A percentile compares a stretch with the other conserved stretches of the same genome.
These are phyloP conservation scores for Cryptosporidium parvum DNA, from an alignment of 169 alveolate species.

Conservation along the genomic window DNA sequence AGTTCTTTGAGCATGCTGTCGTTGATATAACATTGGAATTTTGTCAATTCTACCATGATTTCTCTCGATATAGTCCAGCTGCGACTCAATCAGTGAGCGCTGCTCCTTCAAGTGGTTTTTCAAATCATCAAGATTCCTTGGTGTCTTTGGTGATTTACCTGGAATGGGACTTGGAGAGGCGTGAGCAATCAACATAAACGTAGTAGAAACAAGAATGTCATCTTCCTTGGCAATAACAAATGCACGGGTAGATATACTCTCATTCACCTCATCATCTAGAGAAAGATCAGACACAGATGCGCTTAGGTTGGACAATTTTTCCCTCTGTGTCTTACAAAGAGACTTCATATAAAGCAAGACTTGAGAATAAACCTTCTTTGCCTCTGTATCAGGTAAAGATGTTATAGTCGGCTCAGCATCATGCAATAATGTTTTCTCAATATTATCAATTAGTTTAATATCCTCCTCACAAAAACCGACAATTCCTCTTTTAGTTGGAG, in stretches of 20 bases:
- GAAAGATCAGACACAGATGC: conserved; percentile 11
- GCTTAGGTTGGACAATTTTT: not conserved
- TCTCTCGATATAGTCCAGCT: not conserved
- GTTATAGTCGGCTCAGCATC: conserved; percentile 19
- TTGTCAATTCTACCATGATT: conserved; percentile 30
- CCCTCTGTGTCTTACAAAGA: conserved; percentile 31
- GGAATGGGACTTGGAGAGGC: conserved; percentile 59
- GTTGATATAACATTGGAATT: conserved; percentile 23
- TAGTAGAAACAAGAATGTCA: conserved; percentile 27
- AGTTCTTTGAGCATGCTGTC: conserved; percentile 34
- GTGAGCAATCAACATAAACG: conserved; percentile 59
- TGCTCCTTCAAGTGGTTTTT: not conserved
- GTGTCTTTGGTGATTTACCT: conserved; percentile 30
- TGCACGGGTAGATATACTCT: conserved; percentile 4
- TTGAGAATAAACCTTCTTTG: conserved; percentile 38
- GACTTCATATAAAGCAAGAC: conserved; percentile 27
- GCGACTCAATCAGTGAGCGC: conserved; percentile 8
- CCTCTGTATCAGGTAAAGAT: conserved; percentile 46
- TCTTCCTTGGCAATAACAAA: conserved; percentile 58
- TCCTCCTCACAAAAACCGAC: conserved; percentile 32
- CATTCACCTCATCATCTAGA: conserved; percentile 8
- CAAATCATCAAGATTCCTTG: conserved; percentile 1
- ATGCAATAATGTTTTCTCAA: not conserved
- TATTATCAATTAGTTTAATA: conserved; percentile 8
- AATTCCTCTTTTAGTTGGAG: conserved; percentile 39